Conservation (phyloP, 2,329 filamentous ascomycete genomes). For the Xenoacremonium recifei region DNA sequence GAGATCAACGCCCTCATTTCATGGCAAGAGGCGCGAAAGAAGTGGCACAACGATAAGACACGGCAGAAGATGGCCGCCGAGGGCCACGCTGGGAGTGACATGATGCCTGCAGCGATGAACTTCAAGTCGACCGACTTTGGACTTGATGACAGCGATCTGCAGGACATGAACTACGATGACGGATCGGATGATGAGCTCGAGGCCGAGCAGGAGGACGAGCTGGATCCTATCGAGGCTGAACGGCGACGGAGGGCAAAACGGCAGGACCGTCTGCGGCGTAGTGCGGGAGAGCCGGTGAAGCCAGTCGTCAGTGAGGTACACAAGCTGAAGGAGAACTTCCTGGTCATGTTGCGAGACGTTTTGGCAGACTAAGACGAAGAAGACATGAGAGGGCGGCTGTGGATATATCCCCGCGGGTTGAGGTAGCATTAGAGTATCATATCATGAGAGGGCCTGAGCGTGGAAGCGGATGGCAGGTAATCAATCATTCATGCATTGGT, state of each 20-base stretch:
- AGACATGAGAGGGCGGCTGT: no score
- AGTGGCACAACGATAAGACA: constrained; percentile 98
- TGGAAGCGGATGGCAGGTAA: no score
- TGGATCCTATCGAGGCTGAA: constrained; percentile 87
- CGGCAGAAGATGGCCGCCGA: constrained; percentile 98
- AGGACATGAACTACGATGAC: constrained; percentile 81
- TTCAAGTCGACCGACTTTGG: constrained; percentile 89
- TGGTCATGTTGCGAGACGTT: constrained; percentile 78
- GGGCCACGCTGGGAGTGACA: constrained; percentile 45
- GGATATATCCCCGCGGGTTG: no score
- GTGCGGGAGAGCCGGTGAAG: constrained; percentile 81
- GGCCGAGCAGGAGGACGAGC: constrained; percentile 72
- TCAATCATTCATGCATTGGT: no score
- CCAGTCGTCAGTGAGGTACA: constrained; percentile 75
- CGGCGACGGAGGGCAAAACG: constrained; percentile 71
- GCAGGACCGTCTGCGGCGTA: constrained; percentile 76
- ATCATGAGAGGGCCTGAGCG: no score
- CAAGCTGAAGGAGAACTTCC: constrained; percentile 76
- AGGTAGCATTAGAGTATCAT: no score
- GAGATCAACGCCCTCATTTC: constrained; percentile 86
- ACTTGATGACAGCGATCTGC: constrained; percentile 78
- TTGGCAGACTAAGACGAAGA: constrained; percentile 68
- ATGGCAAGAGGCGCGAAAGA: constrained; percentile 95
- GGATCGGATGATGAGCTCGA: constrained; percentile 64
- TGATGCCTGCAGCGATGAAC: constrained; percentile 51